Base-by-base conservation (phyloP, 2,329 filamentous ascomycete genomes). In the Emmonsiellopsis sp. region DNA sequence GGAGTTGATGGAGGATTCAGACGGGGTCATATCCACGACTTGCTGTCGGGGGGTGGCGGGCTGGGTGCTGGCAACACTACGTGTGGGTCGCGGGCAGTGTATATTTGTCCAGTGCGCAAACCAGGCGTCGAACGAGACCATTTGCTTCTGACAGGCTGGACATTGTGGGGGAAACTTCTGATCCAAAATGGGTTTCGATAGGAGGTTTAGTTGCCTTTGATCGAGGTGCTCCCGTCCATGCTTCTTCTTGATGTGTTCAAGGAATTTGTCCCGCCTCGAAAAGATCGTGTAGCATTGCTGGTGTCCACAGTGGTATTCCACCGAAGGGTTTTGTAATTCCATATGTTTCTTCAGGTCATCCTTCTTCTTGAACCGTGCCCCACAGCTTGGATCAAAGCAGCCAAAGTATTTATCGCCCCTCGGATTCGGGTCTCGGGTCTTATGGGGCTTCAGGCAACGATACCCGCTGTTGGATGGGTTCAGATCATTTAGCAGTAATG, bases 381-480 rank as follows among this genome's bases (percentile, higher is more conserved):
- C 60, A 13, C 60, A 55, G n/a, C 57, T 60, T 40, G 54, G 49
- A 55, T 57, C 59, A n/a, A 55, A 47, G 32, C 54, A 46, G 26
- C 50, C 13, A n/a, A 38, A 57, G 1, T 54, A 41, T 47, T 52
- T 43, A 7, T 59, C 54, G 52, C 66, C 43, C 26, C 60, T 61
- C 34, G 60, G 58, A 4, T 58, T 55, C 11, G 61, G 63, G 4
- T 60, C 62, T 26, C 61, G 61, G 42, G 4, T 44, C 42, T 9
- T 10, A 7, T 3, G 42, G 9, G 15, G 42, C 8, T 10, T 30
- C 15, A 44, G 15, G 5, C 42, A 16, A 5, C 15, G 42, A 44
- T 30, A 44, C 9, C 10, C 0, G 9, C 13, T n/a, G 35, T n/a
- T n/a, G 13, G 35, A n/a, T n/a, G 9, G 35, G 13, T 10, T 38